Evolutionary conservation across 1,284 basidiomycete genomes (phyloP).

Genomic region (Irpex lacteus): DNA sequence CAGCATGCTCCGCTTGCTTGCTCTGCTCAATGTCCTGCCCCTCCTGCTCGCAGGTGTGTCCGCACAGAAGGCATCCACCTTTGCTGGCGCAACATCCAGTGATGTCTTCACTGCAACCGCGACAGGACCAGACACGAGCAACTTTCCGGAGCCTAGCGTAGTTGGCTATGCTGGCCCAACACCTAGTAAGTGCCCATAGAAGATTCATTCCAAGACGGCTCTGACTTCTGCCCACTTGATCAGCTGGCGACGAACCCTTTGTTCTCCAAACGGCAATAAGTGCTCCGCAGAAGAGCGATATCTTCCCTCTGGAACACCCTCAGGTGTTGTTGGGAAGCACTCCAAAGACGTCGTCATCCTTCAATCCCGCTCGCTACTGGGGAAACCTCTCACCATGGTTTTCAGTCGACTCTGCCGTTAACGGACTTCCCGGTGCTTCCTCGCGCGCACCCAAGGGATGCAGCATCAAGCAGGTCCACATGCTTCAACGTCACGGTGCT

Average conservation of each 20-base stretch:
- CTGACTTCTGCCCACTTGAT: background rate
- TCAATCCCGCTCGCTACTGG: constrained; percentile 35
- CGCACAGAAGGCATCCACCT: background rate
- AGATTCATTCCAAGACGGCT: too few relatives aligned
- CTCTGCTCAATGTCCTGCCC: background rate
- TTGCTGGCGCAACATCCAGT: background rate
- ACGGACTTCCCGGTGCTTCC: constrained; percentile 48
- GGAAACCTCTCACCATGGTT: constrained; percentile 61
- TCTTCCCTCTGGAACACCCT: background rate
- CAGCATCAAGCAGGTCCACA: constrained; percentile 47
- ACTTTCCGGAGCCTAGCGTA: background rate
- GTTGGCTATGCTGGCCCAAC: constrained; percentile 1
- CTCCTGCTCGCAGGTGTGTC: background rate
- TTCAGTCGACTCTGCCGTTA: constrained; percentile 45
- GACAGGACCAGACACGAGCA: background rate
- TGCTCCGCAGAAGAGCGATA: background rate
- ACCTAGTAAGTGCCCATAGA: background rate
- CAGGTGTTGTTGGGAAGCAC: background rate
- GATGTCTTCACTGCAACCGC: background rate
- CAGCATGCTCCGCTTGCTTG: background rate
- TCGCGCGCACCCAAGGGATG: constrained; percentile 49
- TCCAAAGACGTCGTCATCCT: constrained; percentile 6
- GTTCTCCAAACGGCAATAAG: background rate
- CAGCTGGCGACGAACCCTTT: background rate
- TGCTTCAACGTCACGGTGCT: constrained; percentile 56